Base-by-base conservation (phyloP, 148 eudicot species). In the Rhododendron ferrugineum region DNA sequence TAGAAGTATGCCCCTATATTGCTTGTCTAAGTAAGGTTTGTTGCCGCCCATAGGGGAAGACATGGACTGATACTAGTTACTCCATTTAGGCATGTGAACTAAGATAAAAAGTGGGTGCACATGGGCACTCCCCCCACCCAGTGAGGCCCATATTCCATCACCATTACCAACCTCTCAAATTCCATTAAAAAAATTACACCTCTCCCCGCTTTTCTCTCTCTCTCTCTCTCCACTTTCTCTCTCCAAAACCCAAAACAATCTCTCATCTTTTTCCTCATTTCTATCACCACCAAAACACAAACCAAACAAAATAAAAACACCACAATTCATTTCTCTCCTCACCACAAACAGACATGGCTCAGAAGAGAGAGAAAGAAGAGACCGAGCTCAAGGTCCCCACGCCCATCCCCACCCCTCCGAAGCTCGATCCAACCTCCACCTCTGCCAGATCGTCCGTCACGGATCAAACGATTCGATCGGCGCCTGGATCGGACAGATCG, bases 321-420 rank as follows among this genome's bases (percentile, higher is more conserved):
- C 80, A 22, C 56, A 30, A 15, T 50, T 42, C 70, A 83, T 34
- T 20, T 70, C 50, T 44, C 46, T 28, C 32, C 28, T 68, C 72
- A 37, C 72, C 74, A 50, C 23, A 36, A 58, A 46, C 60, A 64
- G 28, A 80, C 14, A 92, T 92, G 95, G 91, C 98, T 46, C 95
- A 93, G 76, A 90, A 93, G 78, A 89, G 94, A 89, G 98, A 94
- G 81, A 91, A 90, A 76, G 94, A 92, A 56, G 94, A 93, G 84
- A 91, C 93, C 23, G 98, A 94, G 88, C 94, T 93, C 81, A 87
- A 93, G 81, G 93, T 93, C 34, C 92, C 93, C 52, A 84, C 87
- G 0, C 82, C 90, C 6, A 79, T 85, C 76, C 30, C 87, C 34
- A 50, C 80, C 3, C 84, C 88, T 10, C 80, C 87, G 16, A 86